Evolutionary conservation across 225 moss, liverwort and hornwort species (phyloP), one percentile per base, ranked within the genome.

Genomic region (Physcomitrium patens): DNA sequence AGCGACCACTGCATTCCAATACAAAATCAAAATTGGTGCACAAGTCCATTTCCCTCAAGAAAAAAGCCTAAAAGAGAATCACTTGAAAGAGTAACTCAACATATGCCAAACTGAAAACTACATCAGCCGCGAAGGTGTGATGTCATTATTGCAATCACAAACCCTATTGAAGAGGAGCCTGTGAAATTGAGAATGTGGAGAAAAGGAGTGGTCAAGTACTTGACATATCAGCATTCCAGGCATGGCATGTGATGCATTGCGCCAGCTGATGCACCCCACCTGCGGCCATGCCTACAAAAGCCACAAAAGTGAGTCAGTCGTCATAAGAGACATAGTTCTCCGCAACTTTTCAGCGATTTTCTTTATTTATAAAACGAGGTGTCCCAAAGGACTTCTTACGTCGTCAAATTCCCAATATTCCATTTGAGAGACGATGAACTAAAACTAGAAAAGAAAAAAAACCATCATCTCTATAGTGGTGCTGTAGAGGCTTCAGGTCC

Each of bases 191-290:
- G 20, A 42, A 57, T 42, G 57, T 37, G 19, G 12, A 13, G 24
- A 17, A 37, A 43, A 11, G 51, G 52, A 28, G 5, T 47, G 55
- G 60, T 9, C 51, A 76, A 37, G 31, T 85, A 99, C 97, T 94
- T 76, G 97, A 84, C 63, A 91, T 85, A 58, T 95, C 90, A 63
- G 99, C 88, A 86, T 99, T 99, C 99, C 99, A 99, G 59, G 95
- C 89, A 85, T 99, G 99, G 77, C 95, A 93, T 67, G 89, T 90
- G 76, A 99, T 89, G 85, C 87, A 90, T 75, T 93, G 95, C 44
- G 90, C 91, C 67, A 99, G 86, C 77, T 95, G 99, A 95, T 99
- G 99, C 60, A 90, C 87, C 71, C 90, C 95, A 83, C 90, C 89
- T 68, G 91, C 90, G 71, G 99, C 93, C 99, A 99, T 99, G 81